Conservation (phyloP, 108 stramenopile genomes). For the Pseudonitzschia delicatissima region DNA sequence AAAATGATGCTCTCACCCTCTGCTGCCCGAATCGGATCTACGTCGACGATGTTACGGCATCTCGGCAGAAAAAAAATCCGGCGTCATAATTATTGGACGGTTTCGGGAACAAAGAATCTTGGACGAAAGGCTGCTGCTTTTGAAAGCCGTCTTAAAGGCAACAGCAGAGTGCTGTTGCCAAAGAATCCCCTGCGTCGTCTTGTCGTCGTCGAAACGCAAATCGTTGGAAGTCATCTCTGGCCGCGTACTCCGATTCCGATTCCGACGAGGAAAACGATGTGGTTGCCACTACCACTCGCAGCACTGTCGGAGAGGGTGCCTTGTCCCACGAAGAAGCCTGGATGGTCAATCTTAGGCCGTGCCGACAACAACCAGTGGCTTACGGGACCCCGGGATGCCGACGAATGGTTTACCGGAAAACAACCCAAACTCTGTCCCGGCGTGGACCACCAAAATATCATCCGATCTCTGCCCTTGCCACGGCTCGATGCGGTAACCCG, state of each 20-base stretch:
- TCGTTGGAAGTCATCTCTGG: slow-evolving; percentile 49
- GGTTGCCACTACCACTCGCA: not conserved
- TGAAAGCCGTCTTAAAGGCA: too few species aligned
- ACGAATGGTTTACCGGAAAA: slow-evolving; percentile 76
- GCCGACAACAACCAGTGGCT: slow-evolving; percentile 64
- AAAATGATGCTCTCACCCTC: slow-evolving; percentile 46
- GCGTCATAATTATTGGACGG: slow-evolving; percentile 10
- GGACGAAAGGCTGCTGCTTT: too few species aligned
- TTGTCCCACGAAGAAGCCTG: slow-evolving; percentile 59
- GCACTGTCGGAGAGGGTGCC: slow-evolving; percentile 9
- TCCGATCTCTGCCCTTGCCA: slow-evolving; percentile 70
- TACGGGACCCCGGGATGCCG: slow-evolving; percentile 46
- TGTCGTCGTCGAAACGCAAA: slow-evolving; percentile 7
- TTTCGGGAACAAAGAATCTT: too few species aligned
- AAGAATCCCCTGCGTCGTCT: slow-evolving; percentile 4
- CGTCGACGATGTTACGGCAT: slow-evolving; percentile 28
- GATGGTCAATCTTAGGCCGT: slow-evolving; percentile 75
- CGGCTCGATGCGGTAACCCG: slow-evolving; percentile 73
- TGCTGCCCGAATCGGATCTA: slow-evolving; percentile 41
- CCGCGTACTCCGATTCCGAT: slow-evolving; percentile 19
- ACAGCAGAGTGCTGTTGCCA: not conserved
- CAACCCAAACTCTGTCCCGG: slow-evolving; percentile 62
- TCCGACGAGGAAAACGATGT: slow-evolving; percentile 35
- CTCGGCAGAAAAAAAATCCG: slow-evolving; percentile 27
- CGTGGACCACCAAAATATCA: slow-evolving; percentile 41